Conservation (phyloP, 1,139 yeast species). For the Yarrowia galli region DNA sequence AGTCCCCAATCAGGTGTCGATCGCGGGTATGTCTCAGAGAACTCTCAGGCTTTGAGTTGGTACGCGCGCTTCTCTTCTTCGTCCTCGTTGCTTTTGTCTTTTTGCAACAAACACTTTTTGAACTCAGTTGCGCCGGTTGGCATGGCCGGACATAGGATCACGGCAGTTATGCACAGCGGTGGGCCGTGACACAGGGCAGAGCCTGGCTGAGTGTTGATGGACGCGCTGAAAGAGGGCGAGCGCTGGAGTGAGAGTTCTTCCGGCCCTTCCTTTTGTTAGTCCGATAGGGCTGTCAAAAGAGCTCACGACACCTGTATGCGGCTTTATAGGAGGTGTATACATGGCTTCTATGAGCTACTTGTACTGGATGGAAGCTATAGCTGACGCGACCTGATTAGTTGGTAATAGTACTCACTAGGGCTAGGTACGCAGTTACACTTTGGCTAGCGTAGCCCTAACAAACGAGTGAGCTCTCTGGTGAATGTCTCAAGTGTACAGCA, state of each 20-base stretch:
- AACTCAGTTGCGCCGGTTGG: neutral
- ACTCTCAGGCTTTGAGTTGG: conserved; percentile 1
- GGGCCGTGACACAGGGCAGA: too few species aligned
- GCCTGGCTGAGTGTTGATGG: too few species aligned
- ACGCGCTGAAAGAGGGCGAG: neutral
- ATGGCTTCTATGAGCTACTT: too few species aligned
- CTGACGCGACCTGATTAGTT: too few species aligned
- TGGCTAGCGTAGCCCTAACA: neutral
- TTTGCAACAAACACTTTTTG: neutral
- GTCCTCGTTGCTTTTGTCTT: neutral
- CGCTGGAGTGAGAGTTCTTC: too few species aligned
- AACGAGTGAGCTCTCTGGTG: neutral
- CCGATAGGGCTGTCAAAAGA: too few species aligned
- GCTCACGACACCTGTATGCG: too few species aligned
- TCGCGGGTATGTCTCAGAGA: conserved; percentile 25
- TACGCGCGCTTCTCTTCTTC: conserved; percentile 1
- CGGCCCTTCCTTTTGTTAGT: too few species aligned
- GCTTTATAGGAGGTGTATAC: too few species aligned
- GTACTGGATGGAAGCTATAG: too few species aligned
- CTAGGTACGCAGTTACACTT: neutral
- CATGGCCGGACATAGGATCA: conserved; percentile 11
- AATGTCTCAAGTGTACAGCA: neutral
- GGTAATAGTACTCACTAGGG: neutral
- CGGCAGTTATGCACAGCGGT: conserved; percentile 4
- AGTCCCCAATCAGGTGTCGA: conserved; percentile 17